A percentile compares a stretch with the other conserved stretches of the same genome.
Evolutionary conservation across 1,284 basidiomycete species (phyloP).

Genomic region (Fomitopsis schrenkii): DNA sequence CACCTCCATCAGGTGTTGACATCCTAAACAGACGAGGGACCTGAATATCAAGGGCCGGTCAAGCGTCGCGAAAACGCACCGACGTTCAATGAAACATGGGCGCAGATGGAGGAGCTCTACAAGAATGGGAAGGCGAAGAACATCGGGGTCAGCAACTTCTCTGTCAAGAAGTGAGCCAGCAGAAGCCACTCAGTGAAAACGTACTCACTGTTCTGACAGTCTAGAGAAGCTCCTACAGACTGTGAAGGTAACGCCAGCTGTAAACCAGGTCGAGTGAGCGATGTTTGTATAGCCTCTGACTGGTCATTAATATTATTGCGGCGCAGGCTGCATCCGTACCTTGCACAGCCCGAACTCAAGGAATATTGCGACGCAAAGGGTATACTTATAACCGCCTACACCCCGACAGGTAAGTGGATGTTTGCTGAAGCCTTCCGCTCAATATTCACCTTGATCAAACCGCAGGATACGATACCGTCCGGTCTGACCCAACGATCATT

Average conservation of each 20-base stretch:
- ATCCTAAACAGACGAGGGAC: slow-evolving; percentile 14
- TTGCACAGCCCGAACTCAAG: slow-evolving; percentile 53
- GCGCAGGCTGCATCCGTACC: slow-evolving; percentile 44
- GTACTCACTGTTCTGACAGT: slow-evolving; percentile 17
- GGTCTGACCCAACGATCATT: slow-evolving; percentile 35
- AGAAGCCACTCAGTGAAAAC: background rate
- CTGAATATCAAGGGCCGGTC: slow-evolving; percentile 19
- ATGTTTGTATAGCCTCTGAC: slow-evolving; percentile 14
- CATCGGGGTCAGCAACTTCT: slow-evolving; percentile 72
- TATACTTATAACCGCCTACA: slow-evolving; percentile 65
- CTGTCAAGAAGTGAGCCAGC: slow-evolving; percentile 42
- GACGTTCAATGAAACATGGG: slow-evolving; percentile 51
- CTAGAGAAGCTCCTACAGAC: slow-evolving; percentile 39
- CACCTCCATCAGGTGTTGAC: background rate
- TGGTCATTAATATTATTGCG: slow-evolving; percentile 32
- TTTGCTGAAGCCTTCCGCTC: background rate
- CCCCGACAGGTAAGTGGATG: slow-evolving; percentile 47
- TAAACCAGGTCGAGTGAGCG: slow-evolving; percentile 58
- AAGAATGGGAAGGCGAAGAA: slow-evolving; percentile 43
- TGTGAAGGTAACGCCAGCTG: slow-evolving; percentile 48
- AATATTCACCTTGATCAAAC: background rate
- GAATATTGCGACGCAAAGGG: slow-evolving; percentile 53
- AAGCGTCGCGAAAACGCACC: slow-evolving; percentile 36
- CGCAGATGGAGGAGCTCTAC: slow-evolving; percentile 52
- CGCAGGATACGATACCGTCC: slow-evolving; percentile 36